These are phyloP conservation scores for Agapanthus africanus DNA, from an alignment of 106 monocot species.

Conservation along the genomic window DNA sequence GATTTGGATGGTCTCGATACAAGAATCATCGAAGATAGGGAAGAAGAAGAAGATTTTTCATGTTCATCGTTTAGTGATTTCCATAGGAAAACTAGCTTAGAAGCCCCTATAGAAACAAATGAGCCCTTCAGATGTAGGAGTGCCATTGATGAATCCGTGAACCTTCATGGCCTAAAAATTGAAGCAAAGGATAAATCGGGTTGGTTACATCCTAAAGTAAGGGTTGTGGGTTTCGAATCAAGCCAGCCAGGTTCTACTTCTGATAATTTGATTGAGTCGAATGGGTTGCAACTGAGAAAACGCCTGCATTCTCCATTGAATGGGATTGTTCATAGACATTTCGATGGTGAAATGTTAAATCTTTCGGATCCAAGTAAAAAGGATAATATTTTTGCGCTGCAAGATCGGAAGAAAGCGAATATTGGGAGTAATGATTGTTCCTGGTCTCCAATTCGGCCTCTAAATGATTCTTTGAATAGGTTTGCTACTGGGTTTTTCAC, in stretches of 20 bases:
- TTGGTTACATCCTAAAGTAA: conserved; percentile 20
- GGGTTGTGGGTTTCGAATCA: conserved; percentile 80
- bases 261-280: conserved; percentile 16
- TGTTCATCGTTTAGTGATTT: conserved; percentile 33
- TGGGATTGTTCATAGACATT: conserved; percentile 37
- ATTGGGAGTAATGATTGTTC: conserved; percentile 17
- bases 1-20: conserved; percentile 45
- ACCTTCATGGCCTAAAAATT: conserved; percentile 37
- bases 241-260: conserved; percentile 13
- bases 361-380: conserved; percentile 23
- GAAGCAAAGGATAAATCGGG: conserved; percentile 29
- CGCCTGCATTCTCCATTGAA: conserved; percentile 66
- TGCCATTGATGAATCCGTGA: conserved; percentile 20
- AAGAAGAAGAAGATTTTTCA: conserved; percentile 17
- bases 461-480: not conserved
- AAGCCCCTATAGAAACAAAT: conserved; percentile 16
- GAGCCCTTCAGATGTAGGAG: conserved; percentile 17
- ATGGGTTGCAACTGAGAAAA: conserved; percentile 49
- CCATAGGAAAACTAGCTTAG: conserved; percentile 27
- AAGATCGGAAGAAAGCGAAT: conserved; percentile 63
- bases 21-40: conserved; percentile 17
- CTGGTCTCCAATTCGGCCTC: conserved; percentile 13
- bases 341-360: conserved; percentile 48
- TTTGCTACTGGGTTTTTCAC: conserved; percentile 30
- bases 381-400: conserved; percentile 7